A percentile compares a stretch with the other conserved stretches of the same genome.
phyloP scores from a whole-genome alignment of 148 eudicot genomes.

The Vaccinium corymbosum region DNA sequence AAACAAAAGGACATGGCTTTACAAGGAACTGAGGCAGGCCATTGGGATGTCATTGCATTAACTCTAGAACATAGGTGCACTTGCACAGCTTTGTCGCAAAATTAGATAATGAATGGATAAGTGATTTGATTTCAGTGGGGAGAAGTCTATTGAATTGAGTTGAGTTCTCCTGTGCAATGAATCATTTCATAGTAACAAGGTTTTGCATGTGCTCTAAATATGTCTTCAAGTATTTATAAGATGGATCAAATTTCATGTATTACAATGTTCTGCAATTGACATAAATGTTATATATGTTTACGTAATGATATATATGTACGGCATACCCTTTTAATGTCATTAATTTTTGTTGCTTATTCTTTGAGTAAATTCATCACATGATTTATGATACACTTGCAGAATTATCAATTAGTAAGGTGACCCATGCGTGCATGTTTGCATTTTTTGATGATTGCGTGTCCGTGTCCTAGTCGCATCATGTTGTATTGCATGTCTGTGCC shows the following conservation, averaged over 20 bases:
- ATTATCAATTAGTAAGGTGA: background rate
- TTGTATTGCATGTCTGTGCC: background rate
- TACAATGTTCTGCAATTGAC: background rate
- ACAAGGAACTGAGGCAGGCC: background rate
- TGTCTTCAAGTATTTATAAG: background rate
- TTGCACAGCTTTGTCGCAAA: background rate
- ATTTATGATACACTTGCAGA: background rate
- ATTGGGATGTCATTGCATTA: background rate
- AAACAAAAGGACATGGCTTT: no score
- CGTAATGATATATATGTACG: background rate
- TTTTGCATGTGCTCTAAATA: background rate
- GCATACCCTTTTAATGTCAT: background rate
- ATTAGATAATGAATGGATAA: no score
- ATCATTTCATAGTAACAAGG: background rate
- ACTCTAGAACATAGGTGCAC: background rate
- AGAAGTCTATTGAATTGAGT: background rate
- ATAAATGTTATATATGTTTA: background rate
- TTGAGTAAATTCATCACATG: background rate
- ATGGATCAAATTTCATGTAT: background rate
- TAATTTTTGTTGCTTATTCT: background rate
- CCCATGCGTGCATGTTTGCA: background rate
- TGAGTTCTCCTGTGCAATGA: background rate
- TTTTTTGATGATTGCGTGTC: background rate
- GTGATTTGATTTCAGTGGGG: background rate
- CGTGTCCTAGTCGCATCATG: background rate